Conservation (phyloP, 2,329 filamentous ascomycete species). For the Corniculantispora saksenae region DNA sequence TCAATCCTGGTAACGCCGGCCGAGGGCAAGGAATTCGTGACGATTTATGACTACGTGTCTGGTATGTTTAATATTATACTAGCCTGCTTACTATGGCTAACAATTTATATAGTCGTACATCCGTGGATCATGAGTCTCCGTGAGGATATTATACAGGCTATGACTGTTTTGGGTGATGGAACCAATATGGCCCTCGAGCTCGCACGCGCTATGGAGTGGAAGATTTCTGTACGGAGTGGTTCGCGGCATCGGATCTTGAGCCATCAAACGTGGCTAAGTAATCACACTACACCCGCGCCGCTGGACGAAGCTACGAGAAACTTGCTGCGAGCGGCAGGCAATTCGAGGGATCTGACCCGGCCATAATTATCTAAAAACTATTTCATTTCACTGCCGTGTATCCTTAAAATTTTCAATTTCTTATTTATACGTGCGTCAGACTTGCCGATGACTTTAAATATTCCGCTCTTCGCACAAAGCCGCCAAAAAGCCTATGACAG, state of each 20-base stretch:
- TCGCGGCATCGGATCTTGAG: conserved; percentile 3
- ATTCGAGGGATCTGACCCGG: background rate
- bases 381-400: background rate
- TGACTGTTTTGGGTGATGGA: conserved; percentile 7
- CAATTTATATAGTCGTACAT: conserved; percentile 9
- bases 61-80: conserved; percentile 1
- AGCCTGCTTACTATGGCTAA: background rate
- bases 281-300: conserved; percentile 7
- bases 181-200: background rate
- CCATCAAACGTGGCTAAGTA: conserved; percentile 4
- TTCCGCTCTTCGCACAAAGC: background rate
- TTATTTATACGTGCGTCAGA: background rate
- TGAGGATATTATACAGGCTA: conserved; percentile 14
- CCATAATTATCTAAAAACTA: background rate
- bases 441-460: background rate
- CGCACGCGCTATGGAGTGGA: conserved; percentile 11
- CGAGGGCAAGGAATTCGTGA: conserved; percentile 24
- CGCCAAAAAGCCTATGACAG: background rate
- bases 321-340: conserved; percentile 6
- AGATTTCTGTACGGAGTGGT: background rate
- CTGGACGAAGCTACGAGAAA: background rate
- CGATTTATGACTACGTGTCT: conserved; percentile 29
- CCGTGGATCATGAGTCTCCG: conserved; percentile 15
- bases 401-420: background rate
- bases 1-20: conserved; percentile 28